Base-by-base conservation (phyloP, 495 filamentous ascomycete species). In the Penicillium argentinense region DNA sequence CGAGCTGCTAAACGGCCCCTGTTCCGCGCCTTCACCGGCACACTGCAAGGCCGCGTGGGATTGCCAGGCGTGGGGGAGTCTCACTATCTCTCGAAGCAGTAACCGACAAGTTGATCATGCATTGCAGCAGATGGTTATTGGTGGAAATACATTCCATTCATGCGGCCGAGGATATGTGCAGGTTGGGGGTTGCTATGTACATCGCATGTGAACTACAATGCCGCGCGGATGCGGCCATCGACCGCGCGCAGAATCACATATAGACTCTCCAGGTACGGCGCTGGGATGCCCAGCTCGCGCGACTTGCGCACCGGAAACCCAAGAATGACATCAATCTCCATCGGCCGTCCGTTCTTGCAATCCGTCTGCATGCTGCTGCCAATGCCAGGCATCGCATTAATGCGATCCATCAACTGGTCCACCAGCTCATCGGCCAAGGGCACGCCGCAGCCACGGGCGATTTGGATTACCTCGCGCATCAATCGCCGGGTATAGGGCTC, bases 261-360 rank as follows among this genome's bases (percentile, higher is more conserved):
- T 12, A 81, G 52, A 7, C 64, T 69, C 50, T 80, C 72, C 21
- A 81, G 39, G 32, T 63, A 67, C 1, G 76, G 76, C 9, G 70
- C 72, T 25, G 62, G 54, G 9, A 80, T 53, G 5, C 73, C 75
- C 13, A 76, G 47, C 42, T 79, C 74, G 47, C 66, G 66, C 2
- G 76, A 68, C 53, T 73, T 78, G 33, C 59, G 57, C 22, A 74
- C 70, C 6, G 76, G 74, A 51, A 73, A 73, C 6, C 79, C 79
- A 8, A 82, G 47, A 34, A 82, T 81, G 3, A 80, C 72, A 42
- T 82, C 79, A 7, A 81, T 64, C 54, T 81, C 78, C 75, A 81
- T 71, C 1, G 63, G 68, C 32, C 71, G 67, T 9, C 71, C 73
- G 42, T 57, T 68, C 51, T 73, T 68, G 28, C 62, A 65, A 62